A percentile compares a stretch with the other conserved stretches of the same genome.
Evolutionary conservation across 2,329 filamentous ascomycete species (phyloP).

Genomic region (Stachybotrys chlorohalonatus): DNA sequence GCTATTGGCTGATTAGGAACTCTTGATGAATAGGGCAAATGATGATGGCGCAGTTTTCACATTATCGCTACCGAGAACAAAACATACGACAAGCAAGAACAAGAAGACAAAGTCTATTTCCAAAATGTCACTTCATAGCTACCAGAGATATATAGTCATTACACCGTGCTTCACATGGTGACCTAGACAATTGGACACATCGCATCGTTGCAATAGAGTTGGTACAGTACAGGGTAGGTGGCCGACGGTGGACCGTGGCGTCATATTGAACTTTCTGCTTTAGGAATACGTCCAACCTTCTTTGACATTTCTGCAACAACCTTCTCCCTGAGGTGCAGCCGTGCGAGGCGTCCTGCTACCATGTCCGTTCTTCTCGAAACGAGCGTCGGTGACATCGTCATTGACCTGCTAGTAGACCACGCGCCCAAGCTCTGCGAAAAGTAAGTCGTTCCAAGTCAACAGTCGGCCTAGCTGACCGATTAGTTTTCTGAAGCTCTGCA

Average conservation of each 20-base stretch:
- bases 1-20: too few relatives aligned
- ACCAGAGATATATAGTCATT: too few relatives aligned
- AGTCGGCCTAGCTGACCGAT: constrained; percentile 38
- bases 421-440: constrained; percentile 92
- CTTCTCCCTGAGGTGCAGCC: too few relatives aligned
- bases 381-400: constrained; percentile 85
- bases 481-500: constrained; percentile 97
- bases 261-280: not conserved
- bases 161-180: too few relatives aligned
- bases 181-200: too few relatives aligned
- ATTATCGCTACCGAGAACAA: too few relatives aligned
- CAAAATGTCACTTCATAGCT: too few relatives aligned
- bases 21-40: too few relatives aligned
- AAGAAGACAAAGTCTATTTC: too few relatives aligned
- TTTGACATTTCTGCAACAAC: not conserved
- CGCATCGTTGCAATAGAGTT: too few relatives aligned
- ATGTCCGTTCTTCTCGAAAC: constrained; percentile 97
- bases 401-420: constrained; percentile 83
- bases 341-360: not conserved
- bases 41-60: too few relatives aligned
- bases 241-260: not conserved
- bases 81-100: too few relatives aligned
- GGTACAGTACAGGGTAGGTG: not conserved
- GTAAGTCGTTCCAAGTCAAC: constrained; percentile 45
- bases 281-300: not conserved